Evolutionary conservation across 2,329 filamentous ascomycete species (phyloP).

Genomic region (Aureobasidium musti): DNA sequence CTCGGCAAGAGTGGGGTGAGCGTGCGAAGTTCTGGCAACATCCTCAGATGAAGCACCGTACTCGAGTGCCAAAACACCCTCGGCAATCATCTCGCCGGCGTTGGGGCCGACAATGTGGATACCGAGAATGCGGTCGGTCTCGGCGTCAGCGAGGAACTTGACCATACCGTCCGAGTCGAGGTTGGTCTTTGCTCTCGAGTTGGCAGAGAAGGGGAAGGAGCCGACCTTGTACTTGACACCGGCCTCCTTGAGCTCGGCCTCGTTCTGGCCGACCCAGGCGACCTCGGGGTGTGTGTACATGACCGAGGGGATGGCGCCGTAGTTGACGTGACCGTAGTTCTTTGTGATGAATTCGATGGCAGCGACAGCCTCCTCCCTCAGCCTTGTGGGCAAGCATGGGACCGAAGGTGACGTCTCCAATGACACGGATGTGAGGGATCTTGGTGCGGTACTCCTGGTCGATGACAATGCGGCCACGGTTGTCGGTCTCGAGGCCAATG

Average conservation of each 20-base stretch:
- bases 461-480: conserved; percentile 91
- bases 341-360: conserved; percentile 97
- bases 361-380: conserved; percentile 95
- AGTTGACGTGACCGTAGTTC: conserved; percentile 98
- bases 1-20: conserved; percentile 92
- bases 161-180: conserved; percentile 93
- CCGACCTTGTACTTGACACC: conserved; percentile 92
- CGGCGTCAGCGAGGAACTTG: conserved; percentile 94
- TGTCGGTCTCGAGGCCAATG: conserved; percentile 86
- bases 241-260: conserved; percentile 88
- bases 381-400: conserved; percentile 99
- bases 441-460: conserved; percentile 99
- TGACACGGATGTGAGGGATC: conserved; percentile 92
- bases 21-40: conserved; percentile 91
- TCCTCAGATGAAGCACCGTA: conserved; percentile 96
- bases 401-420: conserved; percentile 95
- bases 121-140: conserved; percentile 93
- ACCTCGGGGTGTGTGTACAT: conserved; percentile 99
- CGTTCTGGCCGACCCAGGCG: conserved; percentile 96
- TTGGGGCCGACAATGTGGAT: conserved; percentile 96
- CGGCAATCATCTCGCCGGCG: conserved; percentile 99
- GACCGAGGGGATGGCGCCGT: conserved; percentile 93
- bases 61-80: conserved; percentile 91
- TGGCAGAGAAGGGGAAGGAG: conserved; percentile 95
- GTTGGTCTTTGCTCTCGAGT: conserved; percentile 99